Evolutionary conservation across 2,329 filamentous ascomycete species (phyloP), one percentile per base, ranked within the genome.

Genomic region (Phaeophleospora eucalypticola): DNA sequence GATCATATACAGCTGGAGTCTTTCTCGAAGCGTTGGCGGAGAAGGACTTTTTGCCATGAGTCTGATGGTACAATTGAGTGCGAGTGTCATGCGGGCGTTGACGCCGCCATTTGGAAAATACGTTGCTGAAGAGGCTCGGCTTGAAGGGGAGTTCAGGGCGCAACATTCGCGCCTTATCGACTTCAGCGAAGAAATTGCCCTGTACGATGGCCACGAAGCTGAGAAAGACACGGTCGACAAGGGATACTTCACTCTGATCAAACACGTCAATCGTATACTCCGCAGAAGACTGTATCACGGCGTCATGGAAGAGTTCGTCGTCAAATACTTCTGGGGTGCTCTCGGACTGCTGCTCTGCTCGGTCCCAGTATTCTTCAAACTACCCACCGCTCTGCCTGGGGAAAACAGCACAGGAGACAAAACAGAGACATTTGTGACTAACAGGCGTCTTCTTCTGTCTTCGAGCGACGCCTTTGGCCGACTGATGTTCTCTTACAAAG

Each of bases 221-320:
- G 93, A 98, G 69, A 97, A 97, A 67, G 89, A 97, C 65, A 94
- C 87, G 0, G 76, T 98, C 43, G 93, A 98, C 70, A 97, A 97
- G 72, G 91, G 93, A 14, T 98, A 98, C 69, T 98, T 98, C 65
- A 98, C 93, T 2, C 77, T 98, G 32, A 98, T 98, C 73, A 97
- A 96, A 71, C 93, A 98, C 70, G 91, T 98, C 65, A 98, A 98
- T 68, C 84, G 95, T 63, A 96, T 97, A 56, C 72, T 98, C 52
- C 80, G 90, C 33, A 79, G 88, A 52, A 82, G 93, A 40, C 87
- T 98, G 67, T 97, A 97, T 68, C 91, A 98, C 66, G 91, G 90
- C n/a, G 85, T 98, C 62, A 96, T 97, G 91, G 93, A 98, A 67
- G 93, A 98, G 68, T 98, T 96, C 68, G 89, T 97, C 48, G 95